Percentiles rank a stretch among this genome's conserved stretches.
Evolutionary conservation across 1,284 basidiomycete species (phyloP).

Genomic region (Moesziomyces parantarcticus): DNA sequence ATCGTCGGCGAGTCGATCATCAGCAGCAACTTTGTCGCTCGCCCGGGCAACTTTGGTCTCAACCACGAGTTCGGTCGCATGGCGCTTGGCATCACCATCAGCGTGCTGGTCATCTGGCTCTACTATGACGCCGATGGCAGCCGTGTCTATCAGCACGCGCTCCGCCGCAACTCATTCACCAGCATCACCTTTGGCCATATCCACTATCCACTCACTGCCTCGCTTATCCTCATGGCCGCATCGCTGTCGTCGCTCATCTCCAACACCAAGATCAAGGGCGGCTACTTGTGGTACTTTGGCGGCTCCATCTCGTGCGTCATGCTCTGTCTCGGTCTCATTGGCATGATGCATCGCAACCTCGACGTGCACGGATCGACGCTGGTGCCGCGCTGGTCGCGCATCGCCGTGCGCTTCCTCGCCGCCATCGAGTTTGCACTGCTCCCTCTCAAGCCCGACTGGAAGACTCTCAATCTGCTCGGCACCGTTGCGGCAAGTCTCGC

Average conservation of each 20-base stretch:
- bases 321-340: slow-evolving; percentile 54
- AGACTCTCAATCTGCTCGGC: slow-evolving; percentile 46
- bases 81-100: slow-evolving; percentile 55
- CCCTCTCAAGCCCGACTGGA: slow-evolving; percentile 55
- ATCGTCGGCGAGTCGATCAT: slow-evolving; percentile 62
- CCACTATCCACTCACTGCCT: slow-evolving; percentile 64
- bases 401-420: slow-evolving; percentile 47
- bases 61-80: slow-evolving; percentile 52
- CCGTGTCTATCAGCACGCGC: slow-evolving; percentile 64
- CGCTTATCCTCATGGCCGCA: slow-evolving; percentile 56
- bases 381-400: slow-evolving; percentile 52
- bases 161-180: slow-evolving; percentile 62
- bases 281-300: slow-evolving; percentile 60
- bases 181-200: slow-evolving; percentile 60
- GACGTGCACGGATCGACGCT: slow-evolving; percentile 50
- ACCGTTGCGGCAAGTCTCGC: slow-evolving; percentile 43
- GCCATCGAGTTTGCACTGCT: slow-evolving; percentile 48
- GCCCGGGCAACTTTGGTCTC: slow-evolving; percentile 33
- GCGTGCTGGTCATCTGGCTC: slow-evolving; percentile 64
- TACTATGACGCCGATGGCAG: slow-evolving; percentile 60
- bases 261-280: slow-evolving; percentile 26
- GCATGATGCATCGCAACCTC: slow-evolving; percentile 58
- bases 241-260: slow-evolving; percentile 47
- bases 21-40: slow-evolving; percentile 39
- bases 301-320: slow-evolving; percentile 48